Evolutionary conservation across 257 asterid species (phyloP).

Genomic region (Eustoma russellianum): DNA sequence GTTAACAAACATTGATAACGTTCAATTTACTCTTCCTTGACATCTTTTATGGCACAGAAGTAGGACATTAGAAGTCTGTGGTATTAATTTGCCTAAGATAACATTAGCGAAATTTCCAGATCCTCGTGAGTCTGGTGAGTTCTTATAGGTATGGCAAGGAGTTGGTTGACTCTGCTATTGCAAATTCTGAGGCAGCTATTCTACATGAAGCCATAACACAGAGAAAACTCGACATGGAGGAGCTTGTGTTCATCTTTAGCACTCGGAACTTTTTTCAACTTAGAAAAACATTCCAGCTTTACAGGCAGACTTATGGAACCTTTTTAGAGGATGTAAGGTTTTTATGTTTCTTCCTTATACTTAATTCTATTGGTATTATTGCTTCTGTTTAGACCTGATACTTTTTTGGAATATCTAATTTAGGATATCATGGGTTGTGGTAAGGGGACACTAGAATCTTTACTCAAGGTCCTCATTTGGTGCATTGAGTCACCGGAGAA

Average conservation of each 20-base stretch:
- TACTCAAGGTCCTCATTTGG: slow-evolving; percentile 44
- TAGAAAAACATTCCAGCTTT: slow-evolving; percentile 45
- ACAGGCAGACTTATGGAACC: slow-evolving; percentile 41
- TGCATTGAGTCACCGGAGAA: slow-evolving; percentile 60
- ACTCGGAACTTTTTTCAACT: slow-evolving; percentile 58
- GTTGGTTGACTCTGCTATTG: slow-evolving; percentile 35
- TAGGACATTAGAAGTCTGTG: neutral
- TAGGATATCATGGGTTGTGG: slow-evolving; percentile 50
- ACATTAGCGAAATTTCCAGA: slow-evolving; percentile 20
- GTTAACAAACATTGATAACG: too few species aligned
- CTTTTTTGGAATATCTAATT: neutral
- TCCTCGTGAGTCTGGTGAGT: slow-evolving; percentile 49
- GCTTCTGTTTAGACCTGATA: neutral
- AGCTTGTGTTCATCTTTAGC: slow-evolving; percentile 38
- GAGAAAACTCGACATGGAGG: slow-evolving; percentile 35
- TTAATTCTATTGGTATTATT: neutral
- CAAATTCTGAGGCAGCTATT: slow-evolving; percentile 47
- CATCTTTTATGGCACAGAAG: neutral
- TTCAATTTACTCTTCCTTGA: too few species aligned
- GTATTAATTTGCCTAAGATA: too few species aligned
- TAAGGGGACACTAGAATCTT: slow-evolving; percentile 34
- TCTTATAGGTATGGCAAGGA: slow-evolving; percentile 59
- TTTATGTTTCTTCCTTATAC: neutral
- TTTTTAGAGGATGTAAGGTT: slow-evolving; percentile 43
- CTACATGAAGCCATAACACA: slow-evolving; percentile 33